Evolutionary conservation across 139 green algal species (phyloP).

Genomic region (Gonium pectorale): DNA sequence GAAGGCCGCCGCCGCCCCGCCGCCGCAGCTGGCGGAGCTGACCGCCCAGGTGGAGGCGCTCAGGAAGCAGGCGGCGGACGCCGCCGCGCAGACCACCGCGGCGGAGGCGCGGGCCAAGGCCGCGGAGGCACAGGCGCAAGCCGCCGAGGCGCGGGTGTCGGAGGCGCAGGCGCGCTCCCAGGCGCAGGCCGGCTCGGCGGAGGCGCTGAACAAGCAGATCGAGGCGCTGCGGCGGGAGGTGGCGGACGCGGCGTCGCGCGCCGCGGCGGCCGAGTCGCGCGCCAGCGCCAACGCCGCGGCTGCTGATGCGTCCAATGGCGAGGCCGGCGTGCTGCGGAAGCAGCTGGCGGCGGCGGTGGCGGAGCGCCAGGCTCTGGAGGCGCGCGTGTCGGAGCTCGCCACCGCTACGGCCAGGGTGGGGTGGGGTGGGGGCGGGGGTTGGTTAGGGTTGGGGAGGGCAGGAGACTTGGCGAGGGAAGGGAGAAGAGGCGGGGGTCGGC

Average conservation of each 20-base stretch:
- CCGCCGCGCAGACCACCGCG: background rate
- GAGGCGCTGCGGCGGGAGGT: background rate
- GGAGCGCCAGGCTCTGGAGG: background rate
- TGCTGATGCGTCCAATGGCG: background rate
- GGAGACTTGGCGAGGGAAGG: no score
- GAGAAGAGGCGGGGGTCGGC: no score
- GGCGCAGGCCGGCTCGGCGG: background rate
- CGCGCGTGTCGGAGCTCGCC: background rate
- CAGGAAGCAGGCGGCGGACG: background rate
- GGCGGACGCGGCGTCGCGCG: background rate
- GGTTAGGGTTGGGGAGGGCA: no score
- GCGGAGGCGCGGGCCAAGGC: background rate
- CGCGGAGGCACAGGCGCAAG: background rate
- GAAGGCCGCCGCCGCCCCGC: no score
- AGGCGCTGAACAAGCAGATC: conserved; percentile 8
- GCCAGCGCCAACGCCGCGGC: background rate
- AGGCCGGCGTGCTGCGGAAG: conserved; percentile 4
- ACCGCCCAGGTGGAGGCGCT: background rate
- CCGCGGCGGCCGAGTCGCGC: background rate
- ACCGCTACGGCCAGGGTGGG: background rate
- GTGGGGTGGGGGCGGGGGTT: no score
- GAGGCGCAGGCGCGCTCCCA: background rate
- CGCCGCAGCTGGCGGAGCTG: no score
- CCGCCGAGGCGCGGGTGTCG: background rate
- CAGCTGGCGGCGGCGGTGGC: conserved; percentile 28